Conservation (phyloP, 345 rosid species). For the Melastoma malabathricum region DNA sequence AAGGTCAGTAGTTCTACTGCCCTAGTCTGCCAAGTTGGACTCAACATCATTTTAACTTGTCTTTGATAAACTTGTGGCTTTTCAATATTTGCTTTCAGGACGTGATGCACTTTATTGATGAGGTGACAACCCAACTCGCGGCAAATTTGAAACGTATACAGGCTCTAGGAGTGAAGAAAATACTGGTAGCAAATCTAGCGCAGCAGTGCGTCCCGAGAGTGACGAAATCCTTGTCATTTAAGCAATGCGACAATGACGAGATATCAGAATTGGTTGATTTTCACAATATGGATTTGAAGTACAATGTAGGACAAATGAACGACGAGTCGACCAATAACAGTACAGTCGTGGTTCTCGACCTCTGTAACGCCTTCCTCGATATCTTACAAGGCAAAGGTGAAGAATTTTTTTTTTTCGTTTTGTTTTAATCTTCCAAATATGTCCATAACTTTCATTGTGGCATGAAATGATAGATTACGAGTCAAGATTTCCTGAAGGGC, state of each 20-base stretch:
- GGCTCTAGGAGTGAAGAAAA: slow-evolving; percentile 30
- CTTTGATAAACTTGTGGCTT: too few relatives aligned
- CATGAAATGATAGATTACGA: too few relatives aligned
- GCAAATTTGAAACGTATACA: slow-evolving; percentile 22
- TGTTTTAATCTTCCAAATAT: too few relatives aligned
- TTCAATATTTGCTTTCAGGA: slow-evolving; percentile 27
- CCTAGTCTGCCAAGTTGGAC: too few relatives aligned
- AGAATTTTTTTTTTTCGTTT: too few relatives aligned
- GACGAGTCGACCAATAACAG: slow-evolving; percentile 8
- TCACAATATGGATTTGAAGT: slow-evolving; percentile 21
- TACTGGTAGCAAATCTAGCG: slow-evolving; percentile 17
- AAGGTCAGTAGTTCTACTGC: background rate
- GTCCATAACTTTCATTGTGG: too few relatives aligned
- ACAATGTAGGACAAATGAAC: slow-evolving; percentile 20
- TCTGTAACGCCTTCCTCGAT: slow-evolving; percentile 18
- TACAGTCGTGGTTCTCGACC: slow-evolving; percentile 23
- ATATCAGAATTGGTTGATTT: slow-evolving; percentile 8
- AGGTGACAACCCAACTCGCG: slow-evolving; percentile 20
- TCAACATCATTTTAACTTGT: too few relatives aligned
- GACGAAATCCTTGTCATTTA: slow-evolving; percentile 8
- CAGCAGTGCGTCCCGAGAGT: slow-evolving; percentile 25
- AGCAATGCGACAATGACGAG: slow-evolving; percentile 6
- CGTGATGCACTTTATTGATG: slow-evolving; percentile 8
- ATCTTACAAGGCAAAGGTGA: too few relatives aligned
- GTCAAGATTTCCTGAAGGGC: background rate